Percentiles rank a stretch among this genome's conserved stretches.
Conservation (phyloP, 441 rosid genomes). For the Aquilaria agallochum region DNA sequence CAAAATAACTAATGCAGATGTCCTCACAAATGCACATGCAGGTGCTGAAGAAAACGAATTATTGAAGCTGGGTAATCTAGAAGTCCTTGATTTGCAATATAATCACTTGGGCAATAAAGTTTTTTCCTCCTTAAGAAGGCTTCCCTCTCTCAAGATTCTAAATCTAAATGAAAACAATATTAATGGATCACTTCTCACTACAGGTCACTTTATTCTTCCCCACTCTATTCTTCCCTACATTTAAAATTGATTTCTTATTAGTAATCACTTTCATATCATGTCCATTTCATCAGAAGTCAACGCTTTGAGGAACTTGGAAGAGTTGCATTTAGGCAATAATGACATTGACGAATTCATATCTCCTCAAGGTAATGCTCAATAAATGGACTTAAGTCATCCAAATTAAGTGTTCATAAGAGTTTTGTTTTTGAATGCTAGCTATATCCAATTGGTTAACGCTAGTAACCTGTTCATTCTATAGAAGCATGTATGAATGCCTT, state of each 20-base stretch:
- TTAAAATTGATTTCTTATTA: not conserved
- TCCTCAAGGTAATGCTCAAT: not conserved
- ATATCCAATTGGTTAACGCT: too few species aligned
- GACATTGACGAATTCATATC: not conserved
- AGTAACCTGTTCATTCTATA: too few species aligned
- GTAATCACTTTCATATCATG: not conserved
- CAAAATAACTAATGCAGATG: too few species aligned
- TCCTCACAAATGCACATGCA: too few species aligned
- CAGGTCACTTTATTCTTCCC: not conserved
- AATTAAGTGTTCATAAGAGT: not conserved
- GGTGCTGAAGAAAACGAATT: not conserved
- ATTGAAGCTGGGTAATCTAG: not conserved
- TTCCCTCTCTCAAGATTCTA: conserved; percentile 16
- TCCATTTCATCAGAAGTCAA: not conserved
- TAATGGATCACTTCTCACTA: not conserved
- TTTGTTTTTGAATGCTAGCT: not conserved
- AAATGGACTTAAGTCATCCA: too few species aligned
- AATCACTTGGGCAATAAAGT: conserved; percentile 12
- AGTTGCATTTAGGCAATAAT: not conserved
- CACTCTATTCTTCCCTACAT: not conserved
- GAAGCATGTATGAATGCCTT: too few species aligned
- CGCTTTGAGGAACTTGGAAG: not conserved
- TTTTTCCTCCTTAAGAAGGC: conserved; percentile 13
- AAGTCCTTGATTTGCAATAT: not conserved
- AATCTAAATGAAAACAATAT: not conserved